Percentiles rank a stretch among this genome's conserved stretches.
Conservation (phyloP, 495 filamentous ascomycete genomes). For the Penicillium chermesinum region DNA sequence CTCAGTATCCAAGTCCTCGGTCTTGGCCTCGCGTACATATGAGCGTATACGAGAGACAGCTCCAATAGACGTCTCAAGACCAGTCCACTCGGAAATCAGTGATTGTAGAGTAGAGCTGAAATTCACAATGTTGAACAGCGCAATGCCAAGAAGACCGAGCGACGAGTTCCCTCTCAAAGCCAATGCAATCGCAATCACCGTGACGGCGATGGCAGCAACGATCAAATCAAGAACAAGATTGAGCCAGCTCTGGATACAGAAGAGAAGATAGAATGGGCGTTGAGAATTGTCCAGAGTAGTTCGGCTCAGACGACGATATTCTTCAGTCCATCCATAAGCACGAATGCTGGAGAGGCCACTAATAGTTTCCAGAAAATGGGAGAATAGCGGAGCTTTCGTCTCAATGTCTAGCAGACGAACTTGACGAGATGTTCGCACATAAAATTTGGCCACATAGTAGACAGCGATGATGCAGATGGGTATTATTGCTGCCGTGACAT, state of each 20-base stretch:
- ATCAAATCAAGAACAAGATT: conserved; percentile 58
- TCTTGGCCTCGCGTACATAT: conserved; percentile 12
- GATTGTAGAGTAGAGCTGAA: conserved; percentile 22
- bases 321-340: conserved; percentile 58
- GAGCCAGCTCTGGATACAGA: conserved; percentile 69
- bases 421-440: conserved; percentile 44
- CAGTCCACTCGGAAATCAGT: conserved; percentile 22
- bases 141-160: conserved; percentile 23
- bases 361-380: conserved; percentile 62
- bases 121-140: conserved; percentile 28
- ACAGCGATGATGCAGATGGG: conserved; percentile 15
- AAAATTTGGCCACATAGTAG: conserved; percentile 18
- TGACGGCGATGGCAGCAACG: conserved; percentile 50
- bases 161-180: conserved; percentile 15
- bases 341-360: conserved; percentile 66
- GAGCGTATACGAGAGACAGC: conserved; percentile 24
- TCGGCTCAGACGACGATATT: conserved; percentile 56
- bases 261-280: conserved; percentile 51
- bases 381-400: conserved; percentile 59
- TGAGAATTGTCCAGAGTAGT: conserved; percentile 53
- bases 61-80: conserved; percentile 28
- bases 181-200: conserved; percentile 37
- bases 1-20: conserved; percentile 19
- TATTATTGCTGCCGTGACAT: conserved; percentile 13
- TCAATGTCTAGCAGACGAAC: conserved; percentile 55